These are phyloP conservation scores for Cotoneaster glaucophyllus DNA, from an alignment of 306 rosid species.

Conservation along the genomic window DNA sequence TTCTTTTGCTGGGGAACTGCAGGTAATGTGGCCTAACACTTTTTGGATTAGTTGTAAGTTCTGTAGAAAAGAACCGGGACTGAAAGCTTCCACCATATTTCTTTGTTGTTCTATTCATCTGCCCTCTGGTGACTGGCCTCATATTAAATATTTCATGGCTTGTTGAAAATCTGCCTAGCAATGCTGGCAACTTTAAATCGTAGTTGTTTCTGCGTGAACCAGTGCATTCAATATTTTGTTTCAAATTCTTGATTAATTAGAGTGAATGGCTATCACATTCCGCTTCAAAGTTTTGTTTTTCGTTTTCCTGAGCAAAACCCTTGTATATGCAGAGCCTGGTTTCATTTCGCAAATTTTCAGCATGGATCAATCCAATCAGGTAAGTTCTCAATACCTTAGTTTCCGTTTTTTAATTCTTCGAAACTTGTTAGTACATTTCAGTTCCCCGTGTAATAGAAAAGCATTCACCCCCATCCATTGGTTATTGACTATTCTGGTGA, in stretches of 20 bases:
- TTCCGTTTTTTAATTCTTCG: background rate
- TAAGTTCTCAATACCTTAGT: conserved; percentile 9
- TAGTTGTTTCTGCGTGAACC: background rate
- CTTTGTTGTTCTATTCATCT: background rate
- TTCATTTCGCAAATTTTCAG: conserved; percentile 81
- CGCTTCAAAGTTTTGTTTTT: background rate
- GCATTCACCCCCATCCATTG: background rate
- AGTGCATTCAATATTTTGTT: background rate
- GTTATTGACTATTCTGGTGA: background rate
- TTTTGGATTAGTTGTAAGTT: background rate
- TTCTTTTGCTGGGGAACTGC: conserved; percentile 88
- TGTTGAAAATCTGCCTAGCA: background rate
- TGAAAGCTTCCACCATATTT: background rate
- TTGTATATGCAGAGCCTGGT: conserved; percentile 58
- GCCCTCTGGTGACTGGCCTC: background rate
- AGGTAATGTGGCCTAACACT: conserved; percentile 36
- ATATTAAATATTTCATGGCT: background rate
- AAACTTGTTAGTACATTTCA: background rate
- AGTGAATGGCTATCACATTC: background rate
- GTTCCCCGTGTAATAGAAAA: background rate
- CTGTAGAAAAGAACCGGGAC: background rate
- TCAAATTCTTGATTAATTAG: background rate
- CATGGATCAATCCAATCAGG: conserved; percentile 94
- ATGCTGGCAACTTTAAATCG: background rate
- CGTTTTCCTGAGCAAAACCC: background rate